Evolutionary conservation across 2,329 filamentous ascomycete genomes (phyloP).

Genomic region (Cordyceps sp.): DNA sequence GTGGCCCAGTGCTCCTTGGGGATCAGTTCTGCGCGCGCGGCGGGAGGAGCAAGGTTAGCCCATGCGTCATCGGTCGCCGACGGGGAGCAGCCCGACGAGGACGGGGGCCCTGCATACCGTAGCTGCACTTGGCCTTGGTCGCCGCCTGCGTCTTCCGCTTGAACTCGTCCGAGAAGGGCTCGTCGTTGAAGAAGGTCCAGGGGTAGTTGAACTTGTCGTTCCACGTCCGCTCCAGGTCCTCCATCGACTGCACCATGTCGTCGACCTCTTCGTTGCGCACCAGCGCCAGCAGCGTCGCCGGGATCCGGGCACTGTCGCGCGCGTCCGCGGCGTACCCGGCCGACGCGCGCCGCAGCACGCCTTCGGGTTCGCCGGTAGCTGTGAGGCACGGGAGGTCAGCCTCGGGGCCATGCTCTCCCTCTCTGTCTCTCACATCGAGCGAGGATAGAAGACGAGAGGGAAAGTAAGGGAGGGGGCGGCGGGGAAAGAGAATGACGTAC

Average conservation of each 20-base stretch:
- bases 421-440: too few species aligned
- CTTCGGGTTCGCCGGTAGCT: slow-evolving; percentile 76
- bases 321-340: slow-evolving; percentile 66
- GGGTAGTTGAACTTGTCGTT: slow-evolving; percentile 99
- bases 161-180: slow-evolving; percentile 85
- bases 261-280: slow-evolving; percentile 83
- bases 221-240: slow-evolving; percentile 85
- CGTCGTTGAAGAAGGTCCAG: slow-evolving; percentile 98
- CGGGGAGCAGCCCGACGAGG: not conserved
- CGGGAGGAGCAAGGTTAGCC: too few species aligned
- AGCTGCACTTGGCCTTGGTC: slow-evolving; percentile 78
- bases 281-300: slow-evolving; percentile 79
- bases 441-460: too few species aligned
- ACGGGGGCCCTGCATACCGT: slow-evolving; percentile 57
- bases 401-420: too few species aligned
- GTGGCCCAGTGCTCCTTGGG: slow-evolving; percentile 92
- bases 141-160: slow-evolving; percentile 63
- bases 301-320: slow-evolving; percentile 65
- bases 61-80: slow-evolving; percentile 1
- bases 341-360: slow-evolving; percentile 54
- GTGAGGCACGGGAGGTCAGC: too few species aligned
- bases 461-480: not conserved
- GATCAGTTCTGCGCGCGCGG: slow-evolving; percentile 53
- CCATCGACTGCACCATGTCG: slow-evolving; percentile 76
- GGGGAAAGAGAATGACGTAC: slow-evolving; percentile 32